Evolutionary conservation across 805 yeast species (phyloP), one percentile per base, ranked within the genome.

Genomic region (Vanderwaltozyma yarrowii): DNA sequence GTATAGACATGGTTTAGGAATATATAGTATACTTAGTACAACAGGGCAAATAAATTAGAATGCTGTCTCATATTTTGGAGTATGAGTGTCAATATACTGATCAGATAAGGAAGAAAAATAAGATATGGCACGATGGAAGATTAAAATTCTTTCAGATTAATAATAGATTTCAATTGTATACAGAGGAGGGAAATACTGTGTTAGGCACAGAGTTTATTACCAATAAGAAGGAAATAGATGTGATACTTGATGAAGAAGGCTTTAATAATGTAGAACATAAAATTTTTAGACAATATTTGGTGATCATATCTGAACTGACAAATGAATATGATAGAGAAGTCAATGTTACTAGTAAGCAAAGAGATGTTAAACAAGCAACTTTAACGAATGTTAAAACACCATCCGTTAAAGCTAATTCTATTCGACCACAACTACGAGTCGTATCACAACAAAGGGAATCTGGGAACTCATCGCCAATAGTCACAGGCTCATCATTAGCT

Each of bases 111-210:
- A 57, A 57, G 45, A 58, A 58, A 41, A 60, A 50, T 30, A 58
- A 58, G 38, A 33, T 50, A 2, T 58, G 63, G 63, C 61, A 58
- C 37, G 63, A 58, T 45, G 63, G 63, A 5, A 50, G 41, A 29
- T 25, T 58, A 27, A 57, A 48, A 33, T 52, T 45, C 29, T 48
- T 39, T 16, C 38, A 46, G 24, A 18, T 43, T 13, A 50, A 46
- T 28, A 51, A 45, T 38, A 45, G 49, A 29, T 49, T 57, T 28
- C 43, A 42, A 33, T 43, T 57, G 13, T 52, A 45, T 34, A 35
- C 52, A 5, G 44, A 45, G 16, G 56, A 48, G 10, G 56, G 47
- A 21, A 47, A 52, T 20, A 43, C 47, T 9, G 36, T 46, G 35
- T 38, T 56, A 12, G 35, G 52, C 32, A 53, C 55, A 20, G 43